Base-by-base conservation (phyloP, 2,329 filamentous ascomycete species). In the Furcasterigmium furcatum region DNA sequence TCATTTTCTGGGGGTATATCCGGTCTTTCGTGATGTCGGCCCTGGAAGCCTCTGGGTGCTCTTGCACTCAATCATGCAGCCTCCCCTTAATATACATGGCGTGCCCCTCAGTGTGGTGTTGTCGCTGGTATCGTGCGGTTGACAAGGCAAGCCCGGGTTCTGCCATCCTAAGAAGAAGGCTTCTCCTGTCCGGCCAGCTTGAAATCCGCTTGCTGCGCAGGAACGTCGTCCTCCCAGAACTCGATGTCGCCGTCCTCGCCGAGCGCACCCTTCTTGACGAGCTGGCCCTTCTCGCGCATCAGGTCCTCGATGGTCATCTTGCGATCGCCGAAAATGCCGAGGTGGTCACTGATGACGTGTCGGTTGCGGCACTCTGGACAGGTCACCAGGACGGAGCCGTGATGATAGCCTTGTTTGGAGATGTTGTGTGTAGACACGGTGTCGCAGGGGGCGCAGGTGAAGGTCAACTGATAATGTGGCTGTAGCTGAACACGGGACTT, bases 351-450 rank as follows among this genome's bases (percentile, higher is more conserved):
- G 58, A 99, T 97, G 54, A 99, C 71, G 70, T 99, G 94, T 20
- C 91, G 80, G 61, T 89, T 91, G 58, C 85, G 84, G 68, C 94
- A 99, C 4, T 74, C 73, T 0, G 94, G 92, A 62, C 94, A 99
- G 27, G 86, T 85, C 53, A 97, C 91, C 46, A 99, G 74, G 5
- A 94, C 86, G 2, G 90, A 92, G 29, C 94, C 94, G 52, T 85
- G 77, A 67, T 97, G 91, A 63, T 99, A 99, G 25, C 90, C 94
- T 62, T 97, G 94, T 67, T 97, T 96, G 24, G 89, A 90, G 57
- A 99, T 76, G 42, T 79, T 79, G 69, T 99, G 95, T 12, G 83
- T 78, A n/a, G 89, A 95, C 47, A 91, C 85, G 29, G 79, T 72
- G 38, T 77, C 73, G 70, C 94, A 99, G 25, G 88, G 89, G 48